Evolutionary conservation across 75 land plant species (phyloP), one percentile per base, ranked within the genome.

Genomic region (Chamaecyparis obtusa): DNA sequence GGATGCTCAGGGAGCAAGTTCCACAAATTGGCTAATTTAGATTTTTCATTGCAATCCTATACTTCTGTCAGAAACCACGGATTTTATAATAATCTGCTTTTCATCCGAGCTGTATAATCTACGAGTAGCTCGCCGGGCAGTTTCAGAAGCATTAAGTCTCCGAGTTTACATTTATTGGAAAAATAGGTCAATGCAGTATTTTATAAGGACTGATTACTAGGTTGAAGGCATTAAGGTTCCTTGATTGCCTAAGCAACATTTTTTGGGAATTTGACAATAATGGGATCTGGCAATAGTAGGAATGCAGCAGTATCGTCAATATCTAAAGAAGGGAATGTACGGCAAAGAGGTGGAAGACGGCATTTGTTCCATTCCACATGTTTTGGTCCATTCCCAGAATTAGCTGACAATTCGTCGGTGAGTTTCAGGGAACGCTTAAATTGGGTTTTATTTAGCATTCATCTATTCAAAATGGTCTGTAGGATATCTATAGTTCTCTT

Each of bases 201-300:
- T 49, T 51, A 14, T 51, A 51, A 51, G 54, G 54, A 51, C 15
- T 51, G 54, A 51, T 51, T 11, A 13, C 54, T 51, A 51, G 54
- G 54, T 51, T 51, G 54, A 51, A 72, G 75, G 14, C 35, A 72
- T 32, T 32, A 32, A 72, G 75, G 75, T 72, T 72, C 3, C 24
- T 72, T 72, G 35, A 32, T 72, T 30, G 75, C 13, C 75, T 32
- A 11, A n/a, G 32, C 75, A 32, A n/a, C 13, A 30, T 41, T 41
- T 75, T 79, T 5, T 79, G 46, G 41, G 24, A 41, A 79, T 16
- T 39, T 79, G 46, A 79, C 46, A 21, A 79, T 79, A 21, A 79
- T 79, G 82, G 82, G 82, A 39, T 79, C 82, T 79, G 43, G 30
- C 9, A 79, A 79, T 79, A 79, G 82, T 43, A 79, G 82, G 43